These are phyloP conservation scores for Melanopsichium pennsylvanicum DNA, from an alignment of 1,284 basidiomycete species.

Conservation along the genomic window DNA sequence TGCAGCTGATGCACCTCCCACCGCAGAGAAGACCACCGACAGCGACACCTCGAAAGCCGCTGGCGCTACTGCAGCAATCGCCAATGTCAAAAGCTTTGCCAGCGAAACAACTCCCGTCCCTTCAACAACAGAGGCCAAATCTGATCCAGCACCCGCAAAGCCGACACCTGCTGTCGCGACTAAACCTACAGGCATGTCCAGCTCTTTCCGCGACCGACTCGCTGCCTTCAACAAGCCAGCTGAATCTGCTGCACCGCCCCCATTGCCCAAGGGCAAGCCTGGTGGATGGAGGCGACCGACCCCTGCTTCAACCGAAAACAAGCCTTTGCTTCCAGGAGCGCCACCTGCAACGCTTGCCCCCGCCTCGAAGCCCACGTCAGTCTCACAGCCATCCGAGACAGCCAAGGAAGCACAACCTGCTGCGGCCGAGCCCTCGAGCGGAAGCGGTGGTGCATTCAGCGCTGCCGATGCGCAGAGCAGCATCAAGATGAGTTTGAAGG, in stretches of 20 bases:
- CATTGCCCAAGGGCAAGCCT: slow-evolving; percentile 56
- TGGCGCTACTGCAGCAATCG: background rate
- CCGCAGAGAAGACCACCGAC: no score
- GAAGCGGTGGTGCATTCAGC: slow-evolving; percentile 37
- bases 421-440: slow-evolving; percentile 9
- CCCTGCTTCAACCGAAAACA: slow-evolving; percentile 37
- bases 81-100: no score
- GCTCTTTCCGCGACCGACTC: slow-evolving; percentile 60
- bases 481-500: slow-evolving; percentile 64
- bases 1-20: no score
- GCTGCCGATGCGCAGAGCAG: slow-evolving; percentile 62
- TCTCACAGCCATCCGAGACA: slow-evolving; percentile 6
- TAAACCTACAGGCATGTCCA: slow-evolving; percentile 54
- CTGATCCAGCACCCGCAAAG: slow-evolving; percentile 11
- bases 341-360: slow-evolving; percentile 10
- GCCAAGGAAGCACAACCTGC: slow-evolving; percentile 12
- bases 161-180: slow-evolving; percentile 42
- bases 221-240: slow-evolving; percentile 64
- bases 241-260: slow-evolving; percentile 53
- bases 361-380: no score
- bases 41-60: background rate
- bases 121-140: slow-evolving; percentile 1
- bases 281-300: slow-evolving; percentile 62
- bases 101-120: slow-evolving; percentile 6
- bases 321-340: slow-evolving; percentile 53